Evolutionary conservation across 495 filamentous ascomycete species (phyloP).

Genomic region (Penicillium salamii): DNA sequence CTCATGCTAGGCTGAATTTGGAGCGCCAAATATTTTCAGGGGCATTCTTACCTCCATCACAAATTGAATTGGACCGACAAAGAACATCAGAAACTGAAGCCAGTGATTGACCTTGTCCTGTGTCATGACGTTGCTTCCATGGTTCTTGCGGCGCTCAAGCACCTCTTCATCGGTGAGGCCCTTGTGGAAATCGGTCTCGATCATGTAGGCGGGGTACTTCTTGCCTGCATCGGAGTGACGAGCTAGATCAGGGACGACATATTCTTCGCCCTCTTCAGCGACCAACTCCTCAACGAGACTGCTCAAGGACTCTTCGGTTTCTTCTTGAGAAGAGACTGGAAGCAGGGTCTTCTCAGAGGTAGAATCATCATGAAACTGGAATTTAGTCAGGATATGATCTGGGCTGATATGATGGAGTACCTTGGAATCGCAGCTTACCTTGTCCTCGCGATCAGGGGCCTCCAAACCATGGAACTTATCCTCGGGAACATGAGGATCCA

Average conservation of each 20-base stretch:
- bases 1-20: neutral
- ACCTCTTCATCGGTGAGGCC: conserved; percentile 78
- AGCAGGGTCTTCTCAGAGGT: neutral
- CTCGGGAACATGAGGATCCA: too few relatives aligned
- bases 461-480: too few relatives aligned
- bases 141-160: conserved; percentile 64
- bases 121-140: conserved; percentile 85
- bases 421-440: too few relatives aligned
- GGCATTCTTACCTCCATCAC: conserved; percentile 76
- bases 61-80: conserved; percentile 88
- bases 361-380: neutral
- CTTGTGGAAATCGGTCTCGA: conserved; percentile 64
- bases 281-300: conserved; percentile 80
- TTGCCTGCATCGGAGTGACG: conserved; percentile 31
- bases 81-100: conserved; percentile 80
- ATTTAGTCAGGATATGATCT: neutral
- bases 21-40: neutral
- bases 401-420: too few relatives aligned
- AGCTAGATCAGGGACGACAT: conserved; percentile 50
- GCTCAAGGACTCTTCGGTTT: conserved; percentile 67
- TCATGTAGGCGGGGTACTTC: conserved; percentile 60
- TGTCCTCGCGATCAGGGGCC: too few relatives aligned
- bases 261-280: conserved; percentile 67
- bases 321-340: neutral
- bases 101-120: conserved; percentile 84